Base-by-base conservation (phyloP, 78 protist species). In the Fonticula alba region DNA sequence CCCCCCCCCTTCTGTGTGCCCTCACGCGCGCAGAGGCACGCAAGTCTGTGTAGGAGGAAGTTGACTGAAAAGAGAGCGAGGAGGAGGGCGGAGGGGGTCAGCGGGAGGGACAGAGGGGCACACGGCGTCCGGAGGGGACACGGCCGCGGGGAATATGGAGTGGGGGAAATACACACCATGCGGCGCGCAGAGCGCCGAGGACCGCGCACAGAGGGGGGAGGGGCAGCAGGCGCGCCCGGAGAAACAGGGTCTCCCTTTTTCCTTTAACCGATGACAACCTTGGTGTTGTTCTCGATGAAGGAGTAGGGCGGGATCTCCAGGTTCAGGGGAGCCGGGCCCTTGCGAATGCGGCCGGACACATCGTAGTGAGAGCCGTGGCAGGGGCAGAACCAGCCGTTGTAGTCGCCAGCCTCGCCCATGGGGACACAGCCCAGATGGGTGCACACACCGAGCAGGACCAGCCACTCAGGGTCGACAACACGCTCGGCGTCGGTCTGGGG, bases 311-410 rank as follows among this genome's bases (percentile, higher is more conserved):
- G 89, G 17, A 84, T 64, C 65, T 80, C 89, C 40, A 84, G 73
- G 76, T 84, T 84, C 38, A 68, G 71, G 20, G 89, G 89, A 10
- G 89, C 89, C 22, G 89, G 89, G 29, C 88, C 88, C 77, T 73
- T 67, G 41, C 96, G 80, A 66, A 92, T 89, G 29, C 97, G 80
- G 43, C 97, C 97, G 22, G 93, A 82, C 33, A 43, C 65, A 63
- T 92, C 97, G 84, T 92, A 92, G 75, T 92, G 97, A 26, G 90
- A 81, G 41, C 95, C 97, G 81, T 92, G 97, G 86, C 97, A 92
- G 26, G 97, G 97, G 77, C 97, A 92, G 85, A 87, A 87, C 79
- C 78, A 92, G 37, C 93, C 97, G 38, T 71, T 69, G 63, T 65
- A 89, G 61, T 83, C 92, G 47, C 97, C 97, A 26, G 79, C 89